Evolutionary conservation across 306 rosid species (phyloP), one percentile per base, ranked within the genome.

Genomic region (Corylus americana): DNA sequence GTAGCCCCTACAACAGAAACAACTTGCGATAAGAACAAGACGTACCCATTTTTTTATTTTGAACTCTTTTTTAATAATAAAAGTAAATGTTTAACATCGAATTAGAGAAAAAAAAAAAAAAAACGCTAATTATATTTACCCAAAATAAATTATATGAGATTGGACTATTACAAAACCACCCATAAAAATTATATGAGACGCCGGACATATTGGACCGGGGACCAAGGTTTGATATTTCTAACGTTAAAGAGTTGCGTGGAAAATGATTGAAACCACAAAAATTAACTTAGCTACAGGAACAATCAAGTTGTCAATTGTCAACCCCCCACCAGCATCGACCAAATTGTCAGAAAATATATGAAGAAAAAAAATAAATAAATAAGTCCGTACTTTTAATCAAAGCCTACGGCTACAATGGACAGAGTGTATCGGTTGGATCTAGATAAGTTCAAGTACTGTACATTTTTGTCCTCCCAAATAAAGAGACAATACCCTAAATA

Each of bases 1-100:
- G 72, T 94, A 94, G 67, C 91, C 87, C 70, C 98, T 94, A 93
- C 85, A 91, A 79, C 31, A 20, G 35, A 76, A 17, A 64, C 66
- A 77, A 79, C 47, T 72, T 18, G 42, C 68, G 49, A 85, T 9
- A 87, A 85, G 49, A 45, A 45, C 10, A 45, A 1, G 10, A 45
- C 49, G 25, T 22, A 22, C 25, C 25, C 25, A 22, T 22, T 22
- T 22, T 22, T 22, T 22, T 22, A 22, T 22, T 22, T 22, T 22
- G 25, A 22, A 22, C 25, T 22, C 25, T 22, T 22, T 22, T 22
- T 22, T 22, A 22, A 22, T 22, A 22, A 22, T 22, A 22, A 22
- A 22, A 22, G 25, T 22, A 22, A 22, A 22, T 22, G 25, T 22
- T 22, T 22, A 22, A 22, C 25, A 22, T 22, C 25, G 25, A 22